Base-by-base conservation (phyloP, 2,329 filamentous ascomycete genomes). In the Aurifilum marmelostoma region DNA sequence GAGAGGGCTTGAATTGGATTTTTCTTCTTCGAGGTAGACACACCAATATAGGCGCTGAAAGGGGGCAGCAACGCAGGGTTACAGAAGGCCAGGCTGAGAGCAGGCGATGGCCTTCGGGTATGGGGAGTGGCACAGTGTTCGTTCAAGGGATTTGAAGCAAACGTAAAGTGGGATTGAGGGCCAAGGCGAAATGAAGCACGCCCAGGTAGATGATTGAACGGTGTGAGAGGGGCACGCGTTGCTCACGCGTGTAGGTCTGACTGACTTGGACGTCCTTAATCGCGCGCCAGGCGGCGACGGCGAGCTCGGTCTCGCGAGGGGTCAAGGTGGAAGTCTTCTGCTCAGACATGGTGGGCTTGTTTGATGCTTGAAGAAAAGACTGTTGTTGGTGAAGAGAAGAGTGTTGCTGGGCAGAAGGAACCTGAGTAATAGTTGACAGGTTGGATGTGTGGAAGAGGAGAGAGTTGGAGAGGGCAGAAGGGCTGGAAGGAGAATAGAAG, bases 191-290 rank as follows among this genome's bases (percentile, higher is more conserved):
- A 47, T n/a, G 43, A 47, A 21, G 21, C 6, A 47, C 21, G 5
- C 43, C 21, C 43, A 1, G n/a, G n/a, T n/a, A n/a, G 18, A 3
- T 47, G 6, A 21, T 27, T 11, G 11, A 52, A 34, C 24, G 2
- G 27, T n/a, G 47, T 16, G 9, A 34, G 6, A 3, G 52, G 52
- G 27, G 52, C 14, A 21, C 27, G 62, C 27, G 18, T 12, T 21
- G 8, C 29, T 34, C 9, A 32, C 7, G 32, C 14, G 27, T 32
- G 41, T n/a, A 34, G 24, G 27, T 29, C 1, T 7, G 8, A 47
- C 67, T 32, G 50, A 66, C 67, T 27, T 68, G 65, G 1, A 54
- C 29, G 24, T 62, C 63, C 54, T 68, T 56, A 14, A 29, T 16
- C 3, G 47, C 21, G 5, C 63, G 67, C 47, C 65, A n/a, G 12